Conservation (phyloP, 2,329 filamentous ascomycete genomes). For the Penicillium capsulatum region DNA sequence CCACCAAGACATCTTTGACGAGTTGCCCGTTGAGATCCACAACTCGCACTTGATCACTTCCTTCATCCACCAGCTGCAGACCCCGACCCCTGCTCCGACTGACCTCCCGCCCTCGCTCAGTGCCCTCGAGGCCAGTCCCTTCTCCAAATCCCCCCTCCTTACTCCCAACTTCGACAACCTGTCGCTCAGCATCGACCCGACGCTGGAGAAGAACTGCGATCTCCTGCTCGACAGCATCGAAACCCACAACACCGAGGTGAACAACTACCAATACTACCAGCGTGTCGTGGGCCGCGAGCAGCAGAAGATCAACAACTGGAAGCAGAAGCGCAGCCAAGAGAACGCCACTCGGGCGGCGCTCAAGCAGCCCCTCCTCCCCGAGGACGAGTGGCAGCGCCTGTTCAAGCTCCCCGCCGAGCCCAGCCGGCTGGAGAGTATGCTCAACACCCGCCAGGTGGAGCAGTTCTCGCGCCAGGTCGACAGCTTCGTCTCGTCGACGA, state of each 20-base stretch:
- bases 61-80: constrained; percentile 87
- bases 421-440: constrained; percentile 84
- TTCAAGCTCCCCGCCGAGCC: constrained; percentile 98
- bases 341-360: constrained; percentile 78
- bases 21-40: constrained; percentile 84
- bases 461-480: constrained; percentile 98
- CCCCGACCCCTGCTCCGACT: constrained; percentile 62
- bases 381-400: constrained; percentile 96
- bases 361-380: constrained; percentile 83
- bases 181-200: constrained; percentile 91
- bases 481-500: constrained; percentile 86
- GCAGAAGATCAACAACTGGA: constrained; percentile 93
- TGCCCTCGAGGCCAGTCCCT: constrained; percentile 65
- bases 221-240: constrained; percentile 95
- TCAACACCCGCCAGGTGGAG: constrained; percentile 94
- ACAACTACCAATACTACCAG: constrained; percentile 99
- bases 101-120: constrained; percentile 73
- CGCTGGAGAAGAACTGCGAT: constrained; percentile 97
- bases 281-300: constrained; percentile 90
- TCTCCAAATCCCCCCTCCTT: constrained; percentile 60
- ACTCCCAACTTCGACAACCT: constrained; percentile 86
- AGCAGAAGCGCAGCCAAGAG: constrained; percentile 93
- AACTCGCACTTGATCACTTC: constrained; percentile 96
- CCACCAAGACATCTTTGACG: constrained; percentile 88
- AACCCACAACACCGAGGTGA: constrained; percentile 95